These are phyloP conservation scores for Citrullus colocynthis DNA, from an alignment of 306 rosid genomes.

Conservation along the genomic window DNA sequence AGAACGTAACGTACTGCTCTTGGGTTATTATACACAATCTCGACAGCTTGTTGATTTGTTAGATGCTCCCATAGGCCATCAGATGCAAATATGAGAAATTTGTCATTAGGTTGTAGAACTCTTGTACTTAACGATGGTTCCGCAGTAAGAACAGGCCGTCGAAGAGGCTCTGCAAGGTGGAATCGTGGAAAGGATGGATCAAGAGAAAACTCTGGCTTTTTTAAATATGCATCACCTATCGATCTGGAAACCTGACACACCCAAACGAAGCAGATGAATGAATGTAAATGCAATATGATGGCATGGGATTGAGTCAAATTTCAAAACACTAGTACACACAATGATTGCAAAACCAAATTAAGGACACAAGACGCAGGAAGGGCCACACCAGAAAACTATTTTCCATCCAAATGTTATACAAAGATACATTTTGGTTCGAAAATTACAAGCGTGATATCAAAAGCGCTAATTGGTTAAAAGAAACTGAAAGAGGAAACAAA, in stretches of 20 bases:
- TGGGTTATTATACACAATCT: conserved; percentile 55
- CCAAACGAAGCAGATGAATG: background rate
- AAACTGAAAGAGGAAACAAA: background rate
- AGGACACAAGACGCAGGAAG: background rate
- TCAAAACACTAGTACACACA: background rate
- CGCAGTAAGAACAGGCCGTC: conserved; percentile 70
- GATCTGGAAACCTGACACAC: conserved; percentile 70
- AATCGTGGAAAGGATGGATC: conserved; percentile 67
- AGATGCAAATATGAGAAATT: conserved; percentile 76
- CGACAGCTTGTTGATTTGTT: conserved; percentile 65
- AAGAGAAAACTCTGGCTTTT: conserved; percentile 67
- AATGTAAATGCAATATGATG: conserved; percentile 1
- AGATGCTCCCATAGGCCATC: conserved; percentile 91
- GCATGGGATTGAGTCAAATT: background rate
- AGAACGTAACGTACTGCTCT: conserved; percentile 32
- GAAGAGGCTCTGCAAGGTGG: conserved; percentile 57
- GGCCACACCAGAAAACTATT: background rate
- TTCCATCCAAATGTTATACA: background rate
- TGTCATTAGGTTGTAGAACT: conserved; percentile 52
- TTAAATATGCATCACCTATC: conserved; percentile 86
- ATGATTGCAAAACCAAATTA: background rate
- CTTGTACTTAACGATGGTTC: conserved; percentile 57
- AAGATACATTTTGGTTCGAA: background rate
- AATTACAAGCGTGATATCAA: background rate
- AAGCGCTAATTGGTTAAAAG: background rate